Base-by-base conservation (phyloP, 2,329 filamentous ascomycete species). In the Rhynchosporium secalis region DNA sequence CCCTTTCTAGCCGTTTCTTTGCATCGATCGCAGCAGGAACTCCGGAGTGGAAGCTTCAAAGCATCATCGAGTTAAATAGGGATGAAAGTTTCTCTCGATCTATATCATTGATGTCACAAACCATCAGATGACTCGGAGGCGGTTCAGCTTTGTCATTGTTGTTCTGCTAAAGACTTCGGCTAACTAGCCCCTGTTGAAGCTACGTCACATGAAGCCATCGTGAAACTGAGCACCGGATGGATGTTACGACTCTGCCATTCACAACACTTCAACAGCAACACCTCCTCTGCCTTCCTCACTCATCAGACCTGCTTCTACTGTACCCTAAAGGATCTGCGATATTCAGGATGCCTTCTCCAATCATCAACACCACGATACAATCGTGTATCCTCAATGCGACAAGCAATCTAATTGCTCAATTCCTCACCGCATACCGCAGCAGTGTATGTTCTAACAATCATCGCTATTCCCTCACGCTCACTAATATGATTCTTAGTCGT, bases 361-460 rank as follows among this genome's bases (percentile, higher is more conserved):
- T 90, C 49, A 72, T 86, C 31, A 79, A 75, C 57, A 83, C 85
- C 38, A 89, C 86, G 4, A 69, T 88, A 56, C 89, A 93, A 76
- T 84, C 87, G 26, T 83, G 84, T 28, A 72, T 85, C 38, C 80
- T 94, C 41, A 85, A 83, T 65, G 84, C 84, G 56, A 78, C 87
- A 15, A 91, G 90, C 64, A 92, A 91, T 72, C 73, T 92, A 31
- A 76, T 94, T 54, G 91, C 90, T 9, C 91, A 95, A 75, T 77
- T 80, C 62, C 83, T 95, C 64, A 81, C 81, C 7, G 83, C 87
- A 7, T 87, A 88, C 70, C 82, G 81, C 69, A 75, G 77, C 46
- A 78, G 83, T 70, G 89, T 89, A 79, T 64, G 78, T 26, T 54
- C 40, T n/a, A 4, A 41, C 9, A 28, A 2, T 28, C 20, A 15